A percentile compares a stretch with the other conserved stretches of the same genome.
These are phyloP conservation scores for Umbelopsis sp. DNA, from an alignment of 192 early-diverging fungal genomes.

Conservation along the genomic window DNA sequence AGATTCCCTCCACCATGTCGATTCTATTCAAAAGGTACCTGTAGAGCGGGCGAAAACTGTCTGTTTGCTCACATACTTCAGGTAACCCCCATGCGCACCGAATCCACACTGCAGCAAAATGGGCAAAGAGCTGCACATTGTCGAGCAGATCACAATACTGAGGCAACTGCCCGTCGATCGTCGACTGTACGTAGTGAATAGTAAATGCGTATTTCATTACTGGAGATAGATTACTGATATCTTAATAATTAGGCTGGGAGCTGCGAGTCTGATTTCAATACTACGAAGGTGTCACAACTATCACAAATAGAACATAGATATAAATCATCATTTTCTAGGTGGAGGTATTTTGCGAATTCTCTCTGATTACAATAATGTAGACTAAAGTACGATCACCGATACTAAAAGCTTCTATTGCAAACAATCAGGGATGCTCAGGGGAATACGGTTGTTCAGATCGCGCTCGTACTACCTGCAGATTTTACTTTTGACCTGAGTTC, in stretches of 20 bases:
- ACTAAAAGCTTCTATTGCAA: background rate
- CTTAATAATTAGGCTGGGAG: background rate
- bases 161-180: background rate
- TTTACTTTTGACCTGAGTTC: background rate
- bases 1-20: conserved; percentile 31
- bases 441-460: conserved; percentile 1
- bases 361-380: background rate
- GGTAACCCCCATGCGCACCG: background rate
- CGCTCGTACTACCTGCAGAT: background rate
- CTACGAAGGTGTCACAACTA: background rate
- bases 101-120: background rate
- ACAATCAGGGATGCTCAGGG: background rate
- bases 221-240: background rate
- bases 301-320: conserved; percentile 5
- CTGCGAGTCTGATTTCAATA: background rate
- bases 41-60: conserved; percentile 35
- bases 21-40: conserved; percentile 30
- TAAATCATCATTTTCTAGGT: background rate
- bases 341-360: background rate
- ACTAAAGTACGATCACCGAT: background rate
- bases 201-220: background rate
- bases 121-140: background rate
- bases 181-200: background rate
- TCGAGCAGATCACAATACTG: background rate
- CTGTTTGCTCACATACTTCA: conserved; percentile 31